These are phyloP conservation scores for Dionaea muscipula DNA, from an alignment of 179 eudicot genomes.

Conservation along the genomic window DNA sequence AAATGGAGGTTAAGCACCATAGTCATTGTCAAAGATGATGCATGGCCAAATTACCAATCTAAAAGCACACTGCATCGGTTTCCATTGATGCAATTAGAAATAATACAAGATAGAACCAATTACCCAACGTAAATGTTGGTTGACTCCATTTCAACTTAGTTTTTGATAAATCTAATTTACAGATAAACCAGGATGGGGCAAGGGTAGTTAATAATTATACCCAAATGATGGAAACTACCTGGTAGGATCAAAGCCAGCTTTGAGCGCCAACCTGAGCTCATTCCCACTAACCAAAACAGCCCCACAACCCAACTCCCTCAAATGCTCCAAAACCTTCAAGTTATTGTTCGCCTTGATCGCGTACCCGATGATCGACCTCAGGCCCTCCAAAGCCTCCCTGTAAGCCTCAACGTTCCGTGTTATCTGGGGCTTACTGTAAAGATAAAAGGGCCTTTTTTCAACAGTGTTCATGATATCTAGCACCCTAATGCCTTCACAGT, in stretches of 20 bases:
- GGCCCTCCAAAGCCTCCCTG: conserved; percentile 62
- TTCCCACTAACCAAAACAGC: conserved; percentile 97
- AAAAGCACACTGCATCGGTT: too few relatives aligned
- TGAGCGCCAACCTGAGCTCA: conserved; percentile 77
- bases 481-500: conserved; percentile 62
- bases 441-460: conserved; percentile 70
- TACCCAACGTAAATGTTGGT: too few relatives aligned
- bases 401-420: conserved; percentile 74
- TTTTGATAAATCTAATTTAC: too few relatives aligned
- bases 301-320: conserved; percentile 78
- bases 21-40: too few relatives aligned
- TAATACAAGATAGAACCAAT: too few relatives aligned
- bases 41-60: too few relatives aligned
- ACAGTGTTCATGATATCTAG: conserved; percentile 59
- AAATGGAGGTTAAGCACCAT: too few relatives aligned
- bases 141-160: too few relatives aligned
- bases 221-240: conserved; percentile 27
- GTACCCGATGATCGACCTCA: conserved; percentile 72
- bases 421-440: conserved; percentile 73
- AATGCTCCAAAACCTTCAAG: conserved; percentile 82
- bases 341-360: conserved; percentile 95
- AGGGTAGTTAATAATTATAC: too few relatives aligned
- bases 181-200: too few relatives aligned
- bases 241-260: conserved; percentile 78
- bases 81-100: too few relatives aligned